These are phyloP conservation scores for Ophiosphaerella korrae DNA, from an alignment of 2,329 filamentous ascomycete genomes.

Conservation along the genomic window DNA sequence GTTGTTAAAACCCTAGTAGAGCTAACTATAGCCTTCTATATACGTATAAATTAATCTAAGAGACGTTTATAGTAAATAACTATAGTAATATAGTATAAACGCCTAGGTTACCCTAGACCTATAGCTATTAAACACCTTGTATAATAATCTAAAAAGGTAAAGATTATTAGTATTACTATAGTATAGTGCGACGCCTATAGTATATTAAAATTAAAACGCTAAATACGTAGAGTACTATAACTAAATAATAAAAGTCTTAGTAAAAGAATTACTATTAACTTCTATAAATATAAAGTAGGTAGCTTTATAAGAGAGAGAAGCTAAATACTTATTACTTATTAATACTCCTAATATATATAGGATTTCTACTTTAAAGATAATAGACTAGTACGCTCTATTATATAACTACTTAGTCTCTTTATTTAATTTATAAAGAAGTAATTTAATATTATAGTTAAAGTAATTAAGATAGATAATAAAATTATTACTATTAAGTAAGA, in stretches of 20 bases:
- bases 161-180: background rate
- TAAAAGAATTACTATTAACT: background rate
- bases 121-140: background rate
- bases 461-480: too few species aligned
- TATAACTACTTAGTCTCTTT: too few species aligned
- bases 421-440: too few species aligned
- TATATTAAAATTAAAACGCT: background rate
- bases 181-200: background rate
- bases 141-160: background rate
- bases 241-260: background rate
- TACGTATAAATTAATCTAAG: background rate
- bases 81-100: background rate
- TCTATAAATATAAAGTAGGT: background rate
- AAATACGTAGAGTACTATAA: background rate
- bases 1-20: background rate
- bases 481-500: conserved; percentile 3
- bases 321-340: too few species aligned
- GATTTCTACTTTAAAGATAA: background rate
- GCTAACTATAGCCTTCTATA: background rate
- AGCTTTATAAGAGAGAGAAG: too few species aligned
- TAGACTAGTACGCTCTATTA: conserved; percentile 2
- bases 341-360: too few species aligned
- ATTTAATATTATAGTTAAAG: too few species aligned
- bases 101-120: background rate
- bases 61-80: background rate